A percentile compares a stretch with the other conserved stretches of the same genome.
Conservation (phyloP, 495 filamentous ascomycete genomes). For the Neurospora tetrasperma region DNA sequence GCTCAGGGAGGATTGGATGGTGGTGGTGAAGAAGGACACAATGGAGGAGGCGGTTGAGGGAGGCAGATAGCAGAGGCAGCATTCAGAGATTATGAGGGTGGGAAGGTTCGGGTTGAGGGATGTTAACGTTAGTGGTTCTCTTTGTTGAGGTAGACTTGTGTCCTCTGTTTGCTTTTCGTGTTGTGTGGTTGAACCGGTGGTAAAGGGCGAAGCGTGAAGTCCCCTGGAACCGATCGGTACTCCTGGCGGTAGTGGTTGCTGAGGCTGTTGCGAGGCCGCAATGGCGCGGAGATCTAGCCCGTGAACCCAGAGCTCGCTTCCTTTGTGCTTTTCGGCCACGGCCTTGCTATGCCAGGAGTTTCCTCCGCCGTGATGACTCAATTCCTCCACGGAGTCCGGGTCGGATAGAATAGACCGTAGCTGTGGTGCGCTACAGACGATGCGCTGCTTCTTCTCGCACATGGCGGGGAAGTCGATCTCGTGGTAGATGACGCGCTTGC, state of each 20-base stretch:
- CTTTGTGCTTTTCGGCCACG: background rate
- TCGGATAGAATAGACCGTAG: constrained; percentile 23
- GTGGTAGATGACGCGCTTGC: constrained; percentile 59
- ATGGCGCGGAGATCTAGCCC: constrained; percentile 71
- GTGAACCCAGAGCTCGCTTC: constrained; percentile 58
- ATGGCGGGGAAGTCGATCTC: constrained; percentile 85
- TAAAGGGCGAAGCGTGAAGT: background rate
- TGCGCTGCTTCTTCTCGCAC: constrained; percentile 47
- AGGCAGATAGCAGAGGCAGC: constrained; percentile 82
- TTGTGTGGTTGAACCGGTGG: background rate
- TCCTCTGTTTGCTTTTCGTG: background rate
- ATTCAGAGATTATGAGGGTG: constrained; percentile 83
- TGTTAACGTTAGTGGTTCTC: constrained; percentile 8
- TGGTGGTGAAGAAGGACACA: constrained; percentile 54
- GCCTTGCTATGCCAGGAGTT: constrained; percentile 13
- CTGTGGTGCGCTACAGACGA: constrained; percentile 20
- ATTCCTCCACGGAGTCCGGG: background rate
- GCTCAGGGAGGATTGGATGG: constrained; percentile 42
- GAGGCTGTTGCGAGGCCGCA: constrained; percentile 6
- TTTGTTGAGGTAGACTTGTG: background rate
- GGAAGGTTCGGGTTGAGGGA: constrained; percentile 43
- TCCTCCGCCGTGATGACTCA: background rate
- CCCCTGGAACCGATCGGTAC: background rate
- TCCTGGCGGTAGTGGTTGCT: background rate
- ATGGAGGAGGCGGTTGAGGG: constrained; percentile 49